phyloP scores from a whole-genome alignment of 2,329 filamentous ascomycete species.

The Cladosporium velox region DNA sequence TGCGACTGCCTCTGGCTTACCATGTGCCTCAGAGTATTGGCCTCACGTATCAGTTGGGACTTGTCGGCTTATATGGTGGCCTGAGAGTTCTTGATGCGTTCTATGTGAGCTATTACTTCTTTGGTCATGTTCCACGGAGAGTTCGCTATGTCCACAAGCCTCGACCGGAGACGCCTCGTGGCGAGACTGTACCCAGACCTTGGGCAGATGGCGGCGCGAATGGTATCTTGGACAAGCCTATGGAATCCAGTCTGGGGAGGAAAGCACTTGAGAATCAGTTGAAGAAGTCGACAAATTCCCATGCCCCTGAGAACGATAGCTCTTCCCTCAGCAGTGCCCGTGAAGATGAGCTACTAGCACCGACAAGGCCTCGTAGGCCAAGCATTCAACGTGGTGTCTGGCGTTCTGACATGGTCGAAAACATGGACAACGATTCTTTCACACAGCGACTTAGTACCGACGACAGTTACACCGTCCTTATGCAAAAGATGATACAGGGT shows the following conservation, averaged over 20 bases:
- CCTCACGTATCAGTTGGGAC: slow-evolving; percentile 48
- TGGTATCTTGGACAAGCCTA: slow-evolving; percentile 24
- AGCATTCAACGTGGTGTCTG: slow-evolving; percentile 24
- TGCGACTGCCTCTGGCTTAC: slow-evolving; percentile 45
- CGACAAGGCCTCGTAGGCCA: slow-evolving; percentile 21
- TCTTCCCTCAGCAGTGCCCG: neutral
- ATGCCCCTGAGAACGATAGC: neutral
- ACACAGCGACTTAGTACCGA: slow-evolving; percentile 27
- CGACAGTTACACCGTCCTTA: slow-evolving; percentile 26
- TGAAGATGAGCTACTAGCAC: neutral
- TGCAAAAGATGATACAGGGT: slow-evolving; percentile 28
- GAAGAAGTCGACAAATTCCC: slow-evolving; percentile 8
- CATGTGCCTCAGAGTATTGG: slow-evolving; percentile 48
- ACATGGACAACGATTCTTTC: slow-evolving; percentile 31
- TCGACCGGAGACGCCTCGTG: slow-evolving; percentile 35
- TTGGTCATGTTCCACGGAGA: slow-evolving; percentile 44
- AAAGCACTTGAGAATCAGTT: slow-evolving; percentile 19
- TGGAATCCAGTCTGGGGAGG: slow-evolving; percentile 16
- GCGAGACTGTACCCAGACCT: slow-evolving; percentile 24
- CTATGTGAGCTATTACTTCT: slow-evolving; percentile 46
- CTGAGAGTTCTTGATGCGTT: slow-evolving; percentile 47
- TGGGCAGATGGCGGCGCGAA: slow-evolving; percentile 27
- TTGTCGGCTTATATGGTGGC: slow-evolving; percentile 47
- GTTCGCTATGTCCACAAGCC: slow-evolving; percentile 44
- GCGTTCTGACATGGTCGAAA: slow-evolving; percentile 29